Evolutionary conservation across 2,329 filamentous ascomycete species (phyloP).

Genomic region (Trichoderma afroharzianum): DNA sequence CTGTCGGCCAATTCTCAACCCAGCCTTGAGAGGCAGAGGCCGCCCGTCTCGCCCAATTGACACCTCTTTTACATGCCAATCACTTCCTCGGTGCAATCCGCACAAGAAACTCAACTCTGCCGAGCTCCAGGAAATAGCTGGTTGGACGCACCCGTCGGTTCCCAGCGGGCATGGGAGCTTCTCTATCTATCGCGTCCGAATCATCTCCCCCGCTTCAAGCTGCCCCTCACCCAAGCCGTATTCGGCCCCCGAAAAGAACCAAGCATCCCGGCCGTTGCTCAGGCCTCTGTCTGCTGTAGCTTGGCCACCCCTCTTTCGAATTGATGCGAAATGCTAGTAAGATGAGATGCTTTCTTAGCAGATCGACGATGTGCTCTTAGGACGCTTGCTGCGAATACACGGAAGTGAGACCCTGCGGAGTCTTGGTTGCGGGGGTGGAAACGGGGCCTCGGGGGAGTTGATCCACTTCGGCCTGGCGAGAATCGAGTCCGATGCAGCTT

Average conservation of each 20-base stretch:
- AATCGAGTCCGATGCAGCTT: neutral
- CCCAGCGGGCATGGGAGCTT: neutral
- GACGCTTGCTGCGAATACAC: neutral
- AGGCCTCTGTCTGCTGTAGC: neutral
- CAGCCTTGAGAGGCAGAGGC: neutral
- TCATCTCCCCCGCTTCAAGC: neutral
- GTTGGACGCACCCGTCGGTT: slow-evolving; percentile 6
- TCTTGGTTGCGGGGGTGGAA: slow-evolving; percentile 16
- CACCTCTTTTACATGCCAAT: neutral
- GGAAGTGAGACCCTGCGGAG: slow-evolving; percentile 14
- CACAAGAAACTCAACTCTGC: neutral
- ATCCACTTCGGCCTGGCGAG: slow-evolving; percentile 3
- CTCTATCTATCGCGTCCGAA: neutral
- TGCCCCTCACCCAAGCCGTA: slow-evolving; percentile 17
- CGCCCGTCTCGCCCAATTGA: neutral
- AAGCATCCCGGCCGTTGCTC: neutral
- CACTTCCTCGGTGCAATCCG: neutral
- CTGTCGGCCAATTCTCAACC: neutral
- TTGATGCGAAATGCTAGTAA: neutral
- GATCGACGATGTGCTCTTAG: slow-evolving; percentile 10
- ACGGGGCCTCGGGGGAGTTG: slow-evolving; percentile 3
- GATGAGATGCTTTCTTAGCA: slow-evolving; percentile 9
- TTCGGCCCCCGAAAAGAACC: neutral
- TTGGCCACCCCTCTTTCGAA: neutral
- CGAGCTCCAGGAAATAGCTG: neutral